A percentile compares a stretch with the other conserved stretches of the same genome.
phyloP scores from a whole-genome alignment of 208 protist species.

The Tritrichomonas foetus region DNA sequence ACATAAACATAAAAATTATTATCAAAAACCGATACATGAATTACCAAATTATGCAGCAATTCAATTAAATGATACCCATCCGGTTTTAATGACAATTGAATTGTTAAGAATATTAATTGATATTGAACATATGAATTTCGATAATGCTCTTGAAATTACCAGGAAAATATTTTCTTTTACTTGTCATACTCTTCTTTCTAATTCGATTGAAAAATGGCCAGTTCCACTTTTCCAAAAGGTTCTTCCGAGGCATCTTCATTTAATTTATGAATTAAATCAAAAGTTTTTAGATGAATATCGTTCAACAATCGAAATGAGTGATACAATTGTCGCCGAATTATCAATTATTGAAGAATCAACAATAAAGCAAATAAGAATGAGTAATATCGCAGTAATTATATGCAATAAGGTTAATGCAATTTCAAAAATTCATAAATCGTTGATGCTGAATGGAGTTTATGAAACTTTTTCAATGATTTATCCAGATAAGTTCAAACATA shows the following conservation, averaged over 20 bases:
- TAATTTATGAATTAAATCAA: slow-evolving; percentile 75
- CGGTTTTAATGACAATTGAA: slow-evolving; percentile 69
- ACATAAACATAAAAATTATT: neutral
- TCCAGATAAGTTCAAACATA: slow-evolving; percentile 70
- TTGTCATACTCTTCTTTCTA: slow-evolving; percentile 75
- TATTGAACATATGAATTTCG: slow-evolving; percentile 60
- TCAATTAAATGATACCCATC: slow-evolving; percentile 79
- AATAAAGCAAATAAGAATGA: slow-evolving; percentile 61
- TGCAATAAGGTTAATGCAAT: slow-evolving; percentile 72
- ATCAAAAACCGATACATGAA: neutral
- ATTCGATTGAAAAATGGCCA: slow-evolving; percentile 73
- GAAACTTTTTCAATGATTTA: slow-evolving; percentile 66
- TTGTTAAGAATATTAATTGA: slow-evolving; percentile 68
- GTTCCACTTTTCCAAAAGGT: slow-evolving; percentile 62
- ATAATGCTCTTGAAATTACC: slow-evolving; percentile 66
- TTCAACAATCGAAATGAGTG: neutral
- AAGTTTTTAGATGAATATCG: slow-evolving; percentile 55
- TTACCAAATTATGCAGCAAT: slow-evolving; percentile 55
- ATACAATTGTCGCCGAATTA: slow-evolving; percentile 36
- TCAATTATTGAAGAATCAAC: slow-evolving; percentile 68
- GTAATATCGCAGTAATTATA: slow-evolving; percentile 67
- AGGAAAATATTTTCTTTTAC: slow-evolving; percentile 66
- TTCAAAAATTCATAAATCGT: slow-evolving; percentile 67
- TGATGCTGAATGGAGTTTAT: slow-evolving; percentile 65
- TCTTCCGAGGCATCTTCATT: slow-evolving; percentile 68